phyloP scores from a whole-genome alignment of 306 rosid species.

The Ormosia semicastrata region DNA sequence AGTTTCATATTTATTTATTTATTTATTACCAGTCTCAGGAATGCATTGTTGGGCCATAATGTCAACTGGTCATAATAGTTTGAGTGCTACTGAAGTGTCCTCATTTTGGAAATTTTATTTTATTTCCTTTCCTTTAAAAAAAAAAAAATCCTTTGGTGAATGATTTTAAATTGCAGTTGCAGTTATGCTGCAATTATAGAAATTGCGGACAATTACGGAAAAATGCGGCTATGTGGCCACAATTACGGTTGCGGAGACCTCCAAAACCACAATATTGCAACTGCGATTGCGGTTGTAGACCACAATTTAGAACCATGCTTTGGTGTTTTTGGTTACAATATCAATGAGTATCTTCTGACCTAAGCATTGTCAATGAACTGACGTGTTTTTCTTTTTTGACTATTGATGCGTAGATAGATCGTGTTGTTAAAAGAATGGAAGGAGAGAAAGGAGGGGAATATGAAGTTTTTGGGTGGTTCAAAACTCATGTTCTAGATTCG shows the following conservation, averaged over 20 bases:
- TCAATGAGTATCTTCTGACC: background rate
- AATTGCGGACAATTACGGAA: no score
- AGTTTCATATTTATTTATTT: slow-evolving; percentile 9
- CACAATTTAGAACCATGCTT: background rate
- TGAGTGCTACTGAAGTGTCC: background rate
- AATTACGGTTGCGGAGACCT: no score
- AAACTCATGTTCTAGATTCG: slow-evolving; percentile 57
- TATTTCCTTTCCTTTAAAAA: background rate
- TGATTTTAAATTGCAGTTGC: no score
- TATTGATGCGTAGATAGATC: slow-evolving; percentile 63
- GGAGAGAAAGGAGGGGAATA: slow-evolving; percentile 41
- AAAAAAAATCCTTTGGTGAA: no score
- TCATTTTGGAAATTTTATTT: background rate
- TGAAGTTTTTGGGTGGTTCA: slow-evolving; percentile 81
- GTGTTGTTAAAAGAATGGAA: slow-evolving; percentile 56
- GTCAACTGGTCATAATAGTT: background rate
- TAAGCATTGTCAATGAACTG: slow-evolving; percentile 18
- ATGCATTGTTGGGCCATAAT: slow-evolving; percentile 14
- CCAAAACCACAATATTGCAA: no score
- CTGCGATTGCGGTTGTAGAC: no score
- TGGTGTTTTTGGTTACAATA: background rate
- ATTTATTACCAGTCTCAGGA: background rate
- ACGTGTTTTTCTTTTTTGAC: slow-evolving; percentile 2
- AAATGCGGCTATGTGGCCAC: no score
- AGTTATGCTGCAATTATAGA: no score